Evolutionary conservation across 2,329 filamentous ascomycete genomes (phyloP).

Genomic region (Bimuria novae-zelandiae): DNA sequence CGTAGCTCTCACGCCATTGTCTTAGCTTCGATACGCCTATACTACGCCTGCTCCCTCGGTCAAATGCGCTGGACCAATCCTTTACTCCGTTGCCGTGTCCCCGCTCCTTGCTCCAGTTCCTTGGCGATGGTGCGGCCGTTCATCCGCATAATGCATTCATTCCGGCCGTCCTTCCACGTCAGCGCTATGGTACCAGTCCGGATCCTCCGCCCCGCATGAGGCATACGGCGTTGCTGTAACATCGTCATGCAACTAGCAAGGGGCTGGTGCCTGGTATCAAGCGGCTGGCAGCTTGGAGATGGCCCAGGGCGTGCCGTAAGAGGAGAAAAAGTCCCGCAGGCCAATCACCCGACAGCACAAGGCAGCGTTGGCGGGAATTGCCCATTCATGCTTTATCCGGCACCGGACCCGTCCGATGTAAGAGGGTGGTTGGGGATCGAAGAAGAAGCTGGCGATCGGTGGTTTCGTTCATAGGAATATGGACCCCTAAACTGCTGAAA

Average conservation of each 20-base stretch:
- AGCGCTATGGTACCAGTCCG: not conserved
- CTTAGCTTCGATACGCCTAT: slow-evolving; percentile 7
- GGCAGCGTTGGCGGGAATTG: no score
- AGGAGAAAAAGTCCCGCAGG: not conserved
- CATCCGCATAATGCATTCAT: slow-evolving; percentile 10
- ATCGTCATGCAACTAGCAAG: not conserved
- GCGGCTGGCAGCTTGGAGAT: not conserved
- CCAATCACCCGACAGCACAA: no score
- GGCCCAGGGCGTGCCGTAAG: no score
- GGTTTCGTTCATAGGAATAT: slow-evolving; percentile 4
- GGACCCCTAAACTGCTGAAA: slow-evolving; percentile 8
- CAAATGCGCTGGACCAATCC: slow-evolving; percentile 10
- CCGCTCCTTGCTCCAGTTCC: slow-evolving; percentile 5
- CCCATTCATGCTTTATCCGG: not conserved
- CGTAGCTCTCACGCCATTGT: slow-evolving; percentile 12
- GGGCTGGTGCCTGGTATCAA: not conserved
- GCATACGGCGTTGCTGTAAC: no score
- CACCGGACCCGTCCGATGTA: not conserved
- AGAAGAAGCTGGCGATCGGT: not conserved
- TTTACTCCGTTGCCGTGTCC: slow-evolving; percentile 2
- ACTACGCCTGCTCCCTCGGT: slow-evolving; percentile 4
- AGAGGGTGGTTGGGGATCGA: not conserved
- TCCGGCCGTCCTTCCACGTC: not conserved
- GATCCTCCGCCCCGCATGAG: not conserved
- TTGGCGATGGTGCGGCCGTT: not conserved